Evolutionary conservation across 192 early-diverging fungal genomes (phyloP), one percentile per base, ranked within the genome.

Genomic region (Umbelopsis isabellina): DNA sequence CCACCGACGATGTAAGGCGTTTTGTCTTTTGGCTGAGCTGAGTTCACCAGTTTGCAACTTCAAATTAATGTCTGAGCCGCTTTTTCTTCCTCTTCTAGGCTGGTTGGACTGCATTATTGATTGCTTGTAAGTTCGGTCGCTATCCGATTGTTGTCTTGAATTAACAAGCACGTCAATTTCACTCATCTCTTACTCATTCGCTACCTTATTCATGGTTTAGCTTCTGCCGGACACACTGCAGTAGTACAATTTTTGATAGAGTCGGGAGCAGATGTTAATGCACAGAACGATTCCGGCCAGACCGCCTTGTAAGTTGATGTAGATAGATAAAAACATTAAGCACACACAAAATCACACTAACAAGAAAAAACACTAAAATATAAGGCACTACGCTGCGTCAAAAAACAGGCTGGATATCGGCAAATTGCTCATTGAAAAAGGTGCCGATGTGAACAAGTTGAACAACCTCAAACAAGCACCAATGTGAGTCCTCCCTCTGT

Each of bases 351-450:
- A 6, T 10, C 37, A 41, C 10, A 1, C 7, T 41, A 41, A 41
- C 37, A 41, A 1, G 1, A 6, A 6, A 6, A 1, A 10, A 4
- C 37, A 1, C 1, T 5, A 41, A 41, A 22, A 20, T n/a, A n/a
- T n/a, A 8, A 84, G 82, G 41, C 84, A 85, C 69, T 89, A 89
- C 61, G 88, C 83, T 15, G 83, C 86, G 3, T 89, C 88, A 16
- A 87, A 87, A 65, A 87, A 86, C 72, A 79, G 76, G 50, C 48
- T 51, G 16, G 68, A 67, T 45, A 66, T 79, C 44, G 69, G 51
- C 68, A 75, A 71, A 46, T 44, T 85, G 2, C 77, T 86, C 30
- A 64, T 85, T 23, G 75, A 85, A 18, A 70, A 83, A 10, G 75
- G 78, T 27, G 87, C 84, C 1, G 73, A 82, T 30, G 74, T 83